phyloP scores from a whole-genome alignment of 2,329 filamentous ascomycete genomes.

The Talaromyces sp. region DNA sequence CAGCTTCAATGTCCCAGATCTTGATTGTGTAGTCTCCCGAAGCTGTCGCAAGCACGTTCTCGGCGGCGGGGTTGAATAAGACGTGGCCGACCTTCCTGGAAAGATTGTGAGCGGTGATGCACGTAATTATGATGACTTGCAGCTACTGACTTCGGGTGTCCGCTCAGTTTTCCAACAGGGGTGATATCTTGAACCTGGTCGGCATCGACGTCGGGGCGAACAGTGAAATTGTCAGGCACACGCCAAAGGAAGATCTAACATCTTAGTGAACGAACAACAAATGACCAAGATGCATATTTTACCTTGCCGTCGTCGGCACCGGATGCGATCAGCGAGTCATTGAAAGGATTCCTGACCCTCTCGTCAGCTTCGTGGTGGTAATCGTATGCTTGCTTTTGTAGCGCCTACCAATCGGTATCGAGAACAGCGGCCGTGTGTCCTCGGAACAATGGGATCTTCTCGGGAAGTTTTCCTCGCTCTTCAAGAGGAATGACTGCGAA shows the following conservation, averaged over 20 bases:
- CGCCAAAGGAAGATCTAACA: constrained; percentile 83
- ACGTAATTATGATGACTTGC: constrained; percentile 7
- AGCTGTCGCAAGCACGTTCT: constrained; percentile 90
- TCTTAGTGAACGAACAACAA: constrained; percentile 19
- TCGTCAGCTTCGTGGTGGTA: constrained; percentile 19
- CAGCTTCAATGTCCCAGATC: constrained; percentile 87
- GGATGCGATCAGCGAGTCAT: constrained; percentile 87
- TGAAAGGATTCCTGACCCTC: constrained; percentile 77
- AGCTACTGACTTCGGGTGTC: constrained; percentile 70
- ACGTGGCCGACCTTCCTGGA: constrained; percentile 93
- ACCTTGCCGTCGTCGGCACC: constrained; percentile 93
- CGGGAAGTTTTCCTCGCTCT: constrained; percentile 85
- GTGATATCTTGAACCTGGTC: constrained; percentile 79
- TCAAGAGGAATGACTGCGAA: constrained; percentile 91
- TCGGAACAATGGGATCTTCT: constrained; percentile 89
- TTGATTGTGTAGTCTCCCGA: constrained; percentile 95
- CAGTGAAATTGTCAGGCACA: constrained; percentile 81
- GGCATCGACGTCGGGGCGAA: constrained; percentile 68
- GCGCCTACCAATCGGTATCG: constrained; percentile 85
- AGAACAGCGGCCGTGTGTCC: constrained; percentile 94
- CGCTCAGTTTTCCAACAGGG: constrained; percentile 75
- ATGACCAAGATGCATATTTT: constrained; percentile 14
- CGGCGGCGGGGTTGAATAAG: constrained; percentile 92
- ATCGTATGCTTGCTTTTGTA: constrained; percentile 16
- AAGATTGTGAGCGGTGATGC: constrained; percentile 24